These are phyloP conservation scores for Phtheirospermum japonicum DNA, from an alignment of 257 asterid genomes.

Conservation along the genomic window DNA sequence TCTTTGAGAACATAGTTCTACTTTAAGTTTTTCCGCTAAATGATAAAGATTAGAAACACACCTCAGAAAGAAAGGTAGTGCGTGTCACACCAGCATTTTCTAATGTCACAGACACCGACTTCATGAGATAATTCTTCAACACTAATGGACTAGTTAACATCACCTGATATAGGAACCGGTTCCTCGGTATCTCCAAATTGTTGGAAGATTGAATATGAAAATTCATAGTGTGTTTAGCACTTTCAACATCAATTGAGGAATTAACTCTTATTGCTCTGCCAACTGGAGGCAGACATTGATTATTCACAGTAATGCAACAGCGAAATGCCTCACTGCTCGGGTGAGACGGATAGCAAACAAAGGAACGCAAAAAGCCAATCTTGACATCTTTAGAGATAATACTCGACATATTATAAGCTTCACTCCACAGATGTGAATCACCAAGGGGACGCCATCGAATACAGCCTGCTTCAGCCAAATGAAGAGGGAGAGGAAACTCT, in stretches of 20 bases:
- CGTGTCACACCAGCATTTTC: constrained; percentile 76
- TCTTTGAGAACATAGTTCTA: background rate
- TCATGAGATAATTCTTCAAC: constrained; percentile 79
- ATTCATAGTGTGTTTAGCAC: constrained; percentile 35
- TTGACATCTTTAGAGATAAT: constrained; percentile 73
- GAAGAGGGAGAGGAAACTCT: constrained; percentile 96
- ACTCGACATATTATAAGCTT: constrained; percentile 77
- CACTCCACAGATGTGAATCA: constrained; percentile 86
- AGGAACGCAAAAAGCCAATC: constrained; percentile 70
- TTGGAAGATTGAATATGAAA: constrained; percentile 33
- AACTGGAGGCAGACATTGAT: constrained; percentile 62
- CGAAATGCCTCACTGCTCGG: constrained; percentile 94
- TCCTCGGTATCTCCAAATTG: constrained; percentile 47
- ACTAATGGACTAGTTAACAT: constrained; percentile 73
- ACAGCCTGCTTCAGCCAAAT: constrained; percentile 90
- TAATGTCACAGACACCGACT: constrained; percentile 59
- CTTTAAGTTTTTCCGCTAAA: background rate
- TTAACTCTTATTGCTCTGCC: constrained; percentile 43
- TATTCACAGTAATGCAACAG: constrained; percentile 75
- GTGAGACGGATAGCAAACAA: constrained; percentile 93
- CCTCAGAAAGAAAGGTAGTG: constrained; percentile 72
- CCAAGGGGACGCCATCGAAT: constrained; percentile 96
- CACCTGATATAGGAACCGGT: constrained; percentile 61
- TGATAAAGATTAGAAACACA: constrained; percentile 29
- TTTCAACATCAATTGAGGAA: constrained; percentile 35